A percentile compares a stretch with the other conserved stretches of the same genome.
Evolutionary conservation across 1,284 basidiomycete species (phyloP).

Genomic region (Ganoderma resinaceum): DNA sequence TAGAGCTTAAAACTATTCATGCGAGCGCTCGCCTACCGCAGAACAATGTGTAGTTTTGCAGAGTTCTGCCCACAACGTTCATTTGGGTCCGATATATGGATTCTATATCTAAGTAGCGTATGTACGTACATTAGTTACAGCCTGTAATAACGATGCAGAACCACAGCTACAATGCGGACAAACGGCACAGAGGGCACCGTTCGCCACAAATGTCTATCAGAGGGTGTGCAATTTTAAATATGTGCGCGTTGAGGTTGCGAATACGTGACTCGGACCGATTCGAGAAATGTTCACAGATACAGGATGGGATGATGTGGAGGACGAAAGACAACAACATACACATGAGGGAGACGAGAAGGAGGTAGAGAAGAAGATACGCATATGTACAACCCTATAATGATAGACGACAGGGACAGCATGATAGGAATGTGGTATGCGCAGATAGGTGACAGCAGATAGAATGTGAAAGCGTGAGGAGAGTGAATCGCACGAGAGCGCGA

Average conservation of each 20-base stretch:
- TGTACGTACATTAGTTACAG: constrained; percentile 24
- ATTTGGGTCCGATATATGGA: neutral
- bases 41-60: too few relatives aligned
- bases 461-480: too few relatives aligned
- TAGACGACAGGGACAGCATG: constrained; percentile 3
- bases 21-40: too few relatives aligned
- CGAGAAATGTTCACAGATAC: neutral
- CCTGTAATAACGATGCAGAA: neutral
- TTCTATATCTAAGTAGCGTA: constrained; percentile 15
- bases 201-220: neutral
- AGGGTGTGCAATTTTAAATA: neutral
- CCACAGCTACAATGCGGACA: constrained; percentile 25
- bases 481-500: too few relatives aligned
- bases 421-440: constrained; percentile 10
- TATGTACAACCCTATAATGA: constrained; percentile 23
- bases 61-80: neutral
- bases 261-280: neutral
- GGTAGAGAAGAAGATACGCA: constrained; percentile 4
- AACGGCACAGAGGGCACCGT: neutral
- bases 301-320: constrained; percentile 1
- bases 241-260: neutral
- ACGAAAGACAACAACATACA: neutral
- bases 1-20: too few relatives aligned
- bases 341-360: neutral
- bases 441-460: neutral